phyloP scores from a whole-genome alignment of 345 rosid species.

The Eutrema heterophyllum region DNA sequence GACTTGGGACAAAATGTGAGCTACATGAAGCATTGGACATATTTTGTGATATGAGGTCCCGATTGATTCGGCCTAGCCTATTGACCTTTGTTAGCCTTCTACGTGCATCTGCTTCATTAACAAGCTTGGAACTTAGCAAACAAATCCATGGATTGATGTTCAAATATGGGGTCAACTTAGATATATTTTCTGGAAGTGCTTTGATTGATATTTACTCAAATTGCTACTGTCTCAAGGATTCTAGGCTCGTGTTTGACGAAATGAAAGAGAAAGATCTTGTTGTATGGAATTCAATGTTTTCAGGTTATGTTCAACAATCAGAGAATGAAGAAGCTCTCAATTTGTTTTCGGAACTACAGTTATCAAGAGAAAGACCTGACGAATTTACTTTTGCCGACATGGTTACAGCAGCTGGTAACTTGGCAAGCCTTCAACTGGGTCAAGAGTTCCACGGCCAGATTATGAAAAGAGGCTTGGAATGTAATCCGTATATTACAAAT shows the following conservation, averaged over 20 bases:
- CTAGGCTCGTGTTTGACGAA: constrained; percentile 60
- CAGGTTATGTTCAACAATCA: constrained; percentile 55
- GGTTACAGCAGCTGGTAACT: constrained; percentile 57
- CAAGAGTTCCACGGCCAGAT: constrained; percentile 58
- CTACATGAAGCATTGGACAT: constrained; percentile 49
- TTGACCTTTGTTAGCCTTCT: constrained; percentile 79
- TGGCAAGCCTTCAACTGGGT: constrained; percentile 61
- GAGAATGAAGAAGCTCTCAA: constrained; percentile 63
- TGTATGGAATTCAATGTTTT: constrained; percentile 75
- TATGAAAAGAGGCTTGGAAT: constrained; percentile 40
- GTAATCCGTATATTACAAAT: constrained; percentile 51
- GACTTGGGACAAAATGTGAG: constrained; percentile 36
- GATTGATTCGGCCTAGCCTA: constrained; percentile 43
- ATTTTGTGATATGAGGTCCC: constrained; percentile 53
- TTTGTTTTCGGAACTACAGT: constrained; percentile 44
- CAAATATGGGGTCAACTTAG: constrained; percentile 45
- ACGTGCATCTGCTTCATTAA: constrained; percentile 51
- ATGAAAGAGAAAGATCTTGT: constrained; percentile 64
- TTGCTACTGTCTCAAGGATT: constrained; percentile 45
- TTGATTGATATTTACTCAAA: constrained; percentile 65
- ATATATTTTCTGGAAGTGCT: constrained; percentile 54
- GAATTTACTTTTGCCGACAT: constrained; percentile 61
- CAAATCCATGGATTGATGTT: constrained; percentile 67
- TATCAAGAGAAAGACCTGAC: constrained; percentile 47
- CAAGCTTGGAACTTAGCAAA: constrained; percentile 43